Conservation (phyloP, 495 filamentous ascomycete genomes). For the Penicillium cataractarum region DNA sequence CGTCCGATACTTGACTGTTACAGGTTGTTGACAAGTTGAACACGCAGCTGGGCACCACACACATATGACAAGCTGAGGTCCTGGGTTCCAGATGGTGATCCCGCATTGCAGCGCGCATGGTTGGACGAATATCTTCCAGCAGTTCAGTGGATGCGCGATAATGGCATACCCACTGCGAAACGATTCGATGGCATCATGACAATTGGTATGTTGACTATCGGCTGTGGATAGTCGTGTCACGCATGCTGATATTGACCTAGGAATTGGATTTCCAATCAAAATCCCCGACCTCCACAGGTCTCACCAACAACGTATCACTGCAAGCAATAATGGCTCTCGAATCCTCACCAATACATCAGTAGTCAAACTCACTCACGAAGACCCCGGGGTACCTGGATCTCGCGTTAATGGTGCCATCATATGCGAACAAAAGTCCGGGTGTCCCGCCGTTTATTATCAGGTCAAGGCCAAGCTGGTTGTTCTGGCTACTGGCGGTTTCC, state of each 20-base stretch:
- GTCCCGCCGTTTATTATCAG: slow-evolving; percentile 12
- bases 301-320: slow-evolving; percentile 20
- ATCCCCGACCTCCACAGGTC: slow-evolving; percentile 25
- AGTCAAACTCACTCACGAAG: slow-evolving; percentile 27
- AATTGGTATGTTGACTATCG: slow-evolving; percentile 20
- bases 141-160: slow-evolving; percentile 35
- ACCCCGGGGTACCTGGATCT: slow-evolving; percentile 23
- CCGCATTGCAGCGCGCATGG: slow-evolving; percentile 30
- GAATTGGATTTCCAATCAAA: slow-evolving; percentile 32
- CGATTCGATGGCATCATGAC: slow-evolving; percentile 38
- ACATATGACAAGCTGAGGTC: slow-evolving; percentile 27
- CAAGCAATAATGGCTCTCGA: slow-evolving; percentile 16
- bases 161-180: slow-evolving; percentile 25
- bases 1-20: neutral
- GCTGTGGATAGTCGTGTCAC: neutral
- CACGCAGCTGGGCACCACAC: slow-evolving; percentile 29
- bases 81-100: slow-evolving; percentile 32
- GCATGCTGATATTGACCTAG: neutral
- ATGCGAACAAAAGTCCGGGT: slow-evolving; percentile 3
- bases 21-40: slow-evolving; percentile 2
- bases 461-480: slow-evolving; percentile 28
- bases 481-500: slow-evolving; percentile 33
- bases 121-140: slow-evolving; percentile 30
- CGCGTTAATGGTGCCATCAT: slow-evolving; percentile 25
- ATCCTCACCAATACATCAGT: slow-evolving; percentile 26